Evolutionary conservation across 2,329 filamentous ascomycete genomes (phyloP).

Genomic region (Mariannaea sp.): DNA sequence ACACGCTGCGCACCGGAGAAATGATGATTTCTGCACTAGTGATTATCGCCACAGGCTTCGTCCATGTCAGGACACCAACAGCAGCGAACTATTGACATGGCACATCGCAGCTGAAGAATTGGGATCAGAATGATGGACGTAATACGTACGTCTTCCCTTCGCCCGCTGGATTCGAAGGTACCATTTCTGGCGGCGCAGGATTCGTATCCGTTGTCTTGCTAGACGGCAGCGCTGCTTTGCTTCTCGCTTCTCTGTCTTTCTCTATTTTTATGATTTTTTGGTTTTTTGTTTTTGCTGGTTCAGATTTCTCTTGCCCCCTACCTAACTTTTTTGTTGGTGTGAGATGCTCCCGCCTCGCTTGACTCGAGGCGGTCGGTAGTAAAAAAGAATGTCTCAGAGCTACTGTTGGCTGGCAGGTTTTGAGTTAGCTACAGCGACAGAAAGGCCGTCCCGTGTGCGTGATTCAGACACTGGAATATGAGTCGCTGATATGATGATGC

Average conservation of each 20-base stretch:
- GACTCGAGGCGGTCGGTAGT: constrained; percentile 12
- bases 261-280: too few species aligned
- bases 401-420: constrained; percentile 7
- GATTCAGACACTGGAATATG: neutral
- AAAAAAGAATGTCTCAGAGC: constrained; percentile 17
- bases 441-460: neutral
- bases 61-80: constrained; percentile 11
- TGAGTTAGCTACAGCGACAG: constrained; percentile 4
- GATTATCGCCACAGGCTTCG: constrained; percentile 15
- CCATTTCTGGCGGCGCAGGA: constrained; percentile 15
- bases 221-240: constrained; percentile 8
- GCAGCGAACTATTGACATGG: constrained; percentile 12
- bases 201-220: constrained; percentile 8
- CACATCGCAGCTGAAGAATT: neutral
- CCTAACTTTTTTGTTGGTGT: constrained; percentile 12
- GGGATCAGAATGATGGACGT: constrained; percentile 3
- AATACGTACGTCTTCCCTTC: constrained; percentile 13
- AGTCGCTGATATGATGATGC: constrained; percentile 10
- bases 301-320: constrained; percentile 19
- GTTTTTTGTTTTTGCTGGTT: neutral
- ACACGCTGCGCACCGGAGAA: neutral
- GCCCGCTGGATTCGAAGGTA: constrained; percentile 12
- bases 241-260: too few species aligned
- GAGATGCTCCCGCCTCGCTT: constrained; percentile 21
- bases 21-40: constrained; percentile 21